Base-by-base conservation (phyloP, 2,329 filamentous ascomycete genomes). In the Talaromyces sp. region DNA sequence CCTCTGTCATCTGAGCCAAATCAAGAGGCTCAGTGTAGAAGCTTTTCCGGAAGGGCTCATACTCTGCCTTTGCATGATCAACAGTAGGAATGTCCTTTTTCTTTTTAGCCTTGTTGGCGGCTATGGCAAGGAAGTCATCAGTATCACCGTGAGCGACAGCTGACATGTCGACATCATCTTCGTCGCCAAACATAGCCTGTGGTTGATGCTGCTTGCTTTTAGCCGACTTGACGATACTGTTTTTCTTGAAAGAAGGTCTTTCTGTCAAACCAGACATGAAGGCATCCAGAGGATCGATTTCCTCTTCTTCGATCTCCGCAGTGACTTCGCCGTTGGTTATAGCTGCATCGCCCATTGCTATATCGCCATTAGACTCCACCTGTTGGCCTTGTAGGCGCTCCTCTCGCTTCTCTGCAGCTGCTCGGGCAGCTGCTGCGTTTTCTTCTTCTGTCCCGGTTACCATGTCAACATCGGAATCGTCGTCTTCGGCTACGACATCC, bases 11-110 rank as follows among this genome's bases (percentile, higher is more conserved):
- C 52, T 90, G 86, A 59, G 88, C 85, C 67, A 98, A 81, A 76
- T 99, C 93, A 22, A 87, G 84, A 10, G 95, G 93, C 75, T 98
- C 93, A 10, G 90, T 89, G 84, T 97, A 99, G 78, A 99, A 99
- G 75, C 92, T 90, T 81, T 97, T 97, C 67, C 94, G 87, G 75
- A 99, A 93, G 3, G 90, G 86, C 70, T 93, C 87, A 71, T 98
- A 89, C 63, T 93, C 87, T 68, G 96, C 81, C 78, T 97, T 98
- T 71, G 83, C 85, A 77, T 98, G 96, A 77, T 99, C 89, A 63
- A 96, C 85, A 0, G 83, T 84, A 0, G 93, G 93, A n/a, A 98
- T 88, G 66, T 98, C 95, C 79, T 97, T 97, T 83, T 97, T 97
- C 82, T 97, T 97, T 73, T 89, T 84, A 43, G 60, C 64, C 84